Evolutionary conservation across 106 monocot species (phyloP).

Genomic region (Platanthera guangdongensis): DNA sequence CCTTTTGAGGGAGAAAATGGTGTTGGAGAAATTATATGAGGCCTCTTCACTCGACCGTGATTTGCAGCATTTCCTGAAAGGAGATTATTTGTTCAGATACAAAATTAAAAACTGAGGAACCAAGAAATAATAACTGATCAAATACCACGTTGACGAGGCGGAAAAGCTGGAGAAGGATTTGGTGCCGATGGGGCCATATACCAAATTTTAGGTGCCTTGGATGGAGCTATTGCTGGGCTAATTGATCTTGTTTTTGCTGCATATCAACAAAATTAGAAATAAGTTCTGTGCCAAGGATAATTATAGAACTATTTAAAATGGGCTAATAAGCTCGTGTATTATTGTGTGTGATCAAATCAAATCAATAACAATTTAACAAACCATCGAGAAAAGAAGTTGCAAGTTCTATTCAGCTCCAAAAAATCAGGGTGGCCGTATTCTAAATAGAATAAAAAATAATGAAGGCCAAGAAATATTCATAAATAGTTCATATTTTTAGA

Average conservation of each 20-base stretch:
- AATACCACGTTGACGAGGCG: neutral
- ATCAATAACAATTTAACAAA: too few relatives aligned
- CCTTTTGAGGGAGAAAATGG: conserved; percentile 5
- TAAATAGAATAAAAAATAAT: neutral
- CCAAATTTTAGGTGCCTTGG: conserved; percentile 3
- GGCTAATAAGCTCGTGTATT: too few relatives aligned
- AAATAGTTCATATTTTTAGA: too few relatives aligned
- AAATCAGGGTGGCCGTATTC: neutral
- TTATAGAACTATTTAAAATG: too few relatives aligned
- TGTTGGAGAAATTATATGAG: neutral
- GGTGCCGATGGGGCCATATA: conserved; percentile 10
- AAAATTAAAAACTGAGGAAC: neutral
- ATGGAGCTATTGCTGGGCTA: conserved; percentile 6
- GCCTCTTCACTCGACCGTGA: neutral
- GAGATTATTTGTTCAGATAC: neutral
- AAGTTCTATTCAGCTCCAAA: too few relatives aligned
- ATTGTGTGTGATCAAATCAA: too few relatives aligned
- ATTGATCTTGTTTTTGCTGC: neutral
- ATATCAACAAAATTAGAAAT: neutral
- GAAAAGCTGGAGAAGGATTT: neutral
- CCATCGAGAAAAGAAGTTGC: too few relatives aligned
- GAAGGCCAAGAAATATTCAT: neutral
- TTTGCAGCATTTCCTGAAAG: conserved; percentile 4
- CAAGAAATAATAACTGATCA: neutral
- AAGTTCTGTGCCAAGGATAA: too few relatives aligned